Evolutionary conservation across 106 monocot species (phyloP).

Genomic region (Allium sativum): DNA sequence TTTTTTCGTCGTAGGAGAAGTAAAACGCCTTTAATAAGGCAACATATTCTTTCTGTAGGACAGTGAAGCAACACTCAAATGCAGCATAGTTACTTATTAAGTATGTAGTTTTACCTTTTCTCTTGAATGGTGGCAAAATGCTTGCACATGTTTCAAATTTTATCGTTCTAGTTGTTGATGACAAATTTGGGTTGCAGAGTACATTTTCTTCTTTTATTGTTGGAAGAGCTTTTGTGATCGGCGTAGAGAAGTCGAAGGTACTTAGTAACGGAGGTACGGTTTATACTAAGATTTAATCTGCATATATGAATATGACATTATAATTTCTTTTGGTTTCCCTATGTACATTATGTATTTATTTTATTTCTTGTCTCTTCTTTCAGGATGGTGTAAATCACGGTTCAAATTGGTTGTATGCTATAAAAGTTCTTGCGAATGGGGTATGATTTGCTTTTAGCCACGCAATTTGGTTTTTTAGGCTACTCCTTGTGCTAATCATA

Average conservation of each 20-base stretch:
- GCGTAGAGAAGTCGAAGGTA: constrained; percentile 87
- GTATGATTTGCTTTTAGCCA: constrained; percentile 30
- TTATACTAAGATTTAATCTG: not conserved
- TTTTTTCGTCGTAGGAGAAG: constrained; percentile 68
- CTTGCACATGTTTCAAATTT: not conserved
- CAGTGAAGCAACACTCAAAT: constrained; percentile 71
- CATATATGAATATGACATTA: not conserved
- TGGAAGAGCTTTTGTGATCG: constrained; percentile 97
- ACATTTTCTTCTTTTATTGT: constrained; percentile 99
- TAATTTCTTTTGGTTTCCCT: not conserved
- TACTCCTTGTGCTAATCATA: not conserved
- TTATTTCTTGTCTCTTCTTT: not conserved
- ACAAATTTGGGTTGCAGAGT: constrained; percentile 39
- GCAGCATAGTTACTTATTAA: constrained; percentile 70
- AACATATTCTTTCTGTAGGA: constrained; percentile 86
- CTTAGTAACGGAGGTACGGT: constrained; percentile 54
- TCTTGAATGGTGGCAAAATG: not conserved
- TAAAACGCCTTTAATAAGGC: constrained; percentile 80
- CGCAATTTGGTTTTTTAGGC: not conserved
- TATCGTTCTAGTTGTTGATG: not conserved
- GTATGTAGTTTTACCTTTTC: constrained; percentile 24
- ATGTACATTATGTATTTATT: not conserved
- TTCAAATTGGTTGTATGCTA: constrained; percentile 86
- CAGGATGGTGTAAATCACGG: constrained; percentile 80
- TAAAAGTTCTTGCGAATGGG: constrained; percentile 88